phyloP scores from a whole-genome alignment of 495 filamentous ascomycete species.

The Trichoderma gamsii region DNA sequence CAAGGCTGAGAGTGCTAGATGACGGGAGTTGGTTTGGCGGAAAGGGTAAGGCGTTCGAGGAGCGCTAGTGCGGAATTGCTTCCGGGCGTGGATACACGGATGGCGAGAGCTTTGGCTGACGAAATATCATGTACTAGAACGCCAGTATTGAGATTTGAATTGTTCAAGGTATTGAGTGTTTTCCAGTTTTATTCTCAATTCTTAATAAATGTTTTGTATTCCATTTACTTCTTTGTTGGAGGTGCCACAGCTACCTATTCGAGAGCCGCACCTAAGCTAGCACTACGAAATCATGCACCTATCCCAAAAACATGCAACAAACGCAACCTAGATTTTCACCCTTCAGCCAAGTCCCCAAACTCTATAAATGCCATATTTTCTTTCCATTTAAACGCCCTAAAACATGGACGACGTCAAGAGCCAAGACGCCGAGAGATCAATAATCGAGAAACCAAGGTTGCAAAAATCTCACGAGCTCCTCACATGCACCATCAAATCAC shows the following conservation, averaged over 20 bases:
- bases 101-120: too few relatives aligned
- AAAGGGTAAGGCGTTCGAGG: not conserved
- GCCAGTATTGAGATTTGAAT: too few relatives aligned
- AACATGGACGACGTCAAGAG: not conserved
- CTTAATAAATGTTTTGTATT: too few relatives aligned
- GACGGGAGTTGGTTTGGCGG: not conserved
- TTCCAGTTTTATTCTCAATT: too few relatives aligned
- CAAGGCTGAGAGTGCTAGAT: not conserved
- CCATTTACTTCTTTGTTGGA: not conserved
- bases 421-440: not conserved
- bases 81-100: not conserved
- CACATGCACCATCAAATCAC: slow-evolving; percentile 31
- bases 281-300: slow-evolving; percentile 1
- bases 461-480: slow-evolving; percentile 31
- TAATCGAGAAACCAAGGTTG: slow-evolving; percentile 13
- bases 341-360: not conserved
- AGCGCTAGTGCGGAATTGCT: slow-evolving; percentile 13
- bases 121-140: not conserved
- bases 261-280: not conserved
- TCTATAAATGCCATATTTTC: not conserved
- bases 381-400: not conserved
- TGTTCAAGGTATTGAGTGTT: too few relatives aligned
- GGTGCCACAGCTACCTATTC: not conserved
- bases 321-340: slow-evolving; percentile 4
- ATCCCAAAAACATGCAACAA: slow-evolving; percentile 2